phyloP scores from a whole-genome alignment of 2,329 filamentous ascomycete genomes.

The Alternaria dauci region DNA sequence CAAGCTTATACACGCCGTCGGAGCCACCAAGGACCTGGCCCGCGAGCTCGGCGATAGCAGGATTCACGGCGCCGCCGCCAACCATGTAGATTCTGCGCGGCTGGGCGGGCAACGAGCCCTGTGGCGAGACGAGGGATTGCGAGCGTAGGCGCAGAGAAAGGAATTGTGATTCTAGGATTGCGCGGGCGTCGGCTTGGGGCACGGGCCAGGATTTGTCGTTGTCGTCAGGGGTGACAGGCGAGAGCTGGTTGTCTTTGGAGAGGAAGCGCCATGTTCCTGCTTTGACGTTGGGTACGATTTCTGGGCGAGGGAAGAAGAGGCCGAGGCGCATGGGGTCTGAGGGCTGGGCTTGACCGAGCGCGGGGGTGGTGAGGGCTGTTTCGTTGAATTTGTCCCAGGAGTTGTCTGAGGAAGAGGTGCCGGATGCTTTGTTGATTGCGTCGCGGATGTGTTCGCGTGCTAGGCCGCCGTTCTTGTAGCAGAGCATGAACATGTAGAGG shows the following conservation, averaged over 20 bases:
- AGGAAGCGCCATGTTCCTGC: conserved; percentile 88
- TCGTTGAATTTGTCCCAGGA: conserved; percentile 85
- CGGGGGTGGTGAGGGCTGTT: conserved; percentile 71
- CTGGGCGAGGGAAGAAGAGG: conserved; percentile 93
- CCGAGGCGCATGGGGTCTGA: conserved; percentile 78
- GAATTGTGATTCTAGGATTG: conserved; percentile 94
- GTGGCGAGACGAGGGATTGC: conserved; percentile 71
- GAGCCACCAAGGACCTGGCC: conserved; percentile 87
- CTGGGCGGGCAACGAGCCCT: conserved; percentile 74
- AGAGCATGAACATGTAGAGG: conserved; percentile 99
- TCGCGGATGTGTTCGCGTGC: conserved; percentile 91
- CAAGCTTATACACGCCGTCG: conserved; percentile 91
- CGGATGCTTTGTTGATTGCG: conserved; percentile 67
- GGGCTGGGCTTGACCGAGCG: conserved; percentile 67
- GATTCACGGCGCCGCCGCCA: conserved; percentile 88
- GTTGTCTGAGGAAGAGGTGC: conserved; percentile 50
- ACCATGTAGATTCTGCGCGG: conserved; percentile 92
- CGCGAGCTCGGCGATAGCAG: conserved; percentile 83
- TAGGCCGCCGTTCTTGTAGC: conserved; percentile 97
- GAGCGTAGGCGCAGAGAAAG: conserved; percentile 89
- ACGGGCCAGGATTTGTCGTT: conserved; percentile 57
- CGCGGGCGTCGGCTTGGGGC: conserved; percentile 75
- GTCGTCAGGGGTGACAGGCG: conserved; percentile 49
- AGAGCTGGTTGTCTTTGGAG: conserved; percentile 61
- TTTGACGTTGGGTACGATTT: conserved; percentile 91